A percentile compares a stretch with the other conserved stretches of the same genome.
Evolutionary conservation across 2,329 filamentous ascomycete species (phyloP).

Genomic region (Septoria linicola): DNA sequence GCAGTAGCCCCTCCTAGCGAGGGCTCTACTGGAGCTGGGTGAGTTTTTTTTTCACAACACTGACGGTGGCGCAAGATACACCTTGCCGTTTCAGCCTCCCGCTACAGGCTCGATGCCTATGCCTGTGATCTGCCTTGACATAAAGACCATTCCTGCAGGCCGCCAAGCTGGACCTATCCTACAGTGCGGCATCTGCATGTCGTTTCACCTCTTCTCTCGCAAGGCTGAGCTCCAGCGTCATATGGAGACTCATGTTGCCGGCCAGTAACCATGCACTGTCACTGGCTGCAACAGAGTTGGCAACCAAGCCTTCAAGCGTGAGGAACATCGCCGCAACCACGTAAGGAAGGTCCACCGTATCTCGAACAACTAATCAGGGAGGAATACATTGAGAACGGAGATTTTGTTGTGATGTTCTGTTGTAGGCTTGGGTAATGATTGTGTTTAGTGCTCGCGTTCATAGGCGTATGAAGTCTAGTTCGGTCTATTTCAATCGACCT

Average conservation of each 20-base stretch:
- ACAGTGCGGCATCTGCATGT: constrained; percentile 25
- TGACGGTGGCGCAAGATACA: background rate
- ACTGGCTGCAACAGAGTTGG: constrained; percentile 12
- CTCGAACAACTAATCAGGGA: too few relatives aligned
- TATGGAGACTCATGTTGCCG: constrained; percentile 22
- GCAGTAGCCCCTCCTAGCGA: background rate
- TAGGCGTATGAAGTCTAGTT: too few relatives aligned
- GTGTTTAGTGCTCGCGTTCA: too few relatives aligned
- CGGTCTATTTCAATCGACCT: too few relatives aligned
- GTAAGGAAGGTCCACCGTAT: constrained; percentile 16
- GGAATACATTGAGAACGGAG: too few relatives aligned
- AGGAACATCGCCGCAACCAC: constrained; percentile 17
- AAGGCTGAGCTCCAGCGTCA: constrained; percentile 29
- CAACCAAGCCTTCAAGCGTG: constrained; percentile 15
- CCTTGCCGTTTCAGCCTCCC: too few relatives aligned
- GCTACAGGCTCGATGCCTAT: background rate
- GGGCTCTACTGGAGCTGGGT: background rate
- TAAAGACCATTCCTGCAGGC: constrained; percentile 13
- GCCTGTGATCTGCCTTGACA: constrained; percentile 3
- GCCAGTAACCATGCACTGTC: constrained; percentile 17
- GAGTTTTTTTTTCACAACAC: background rate
- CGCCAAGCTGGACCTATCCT: constrained; percentile 10
- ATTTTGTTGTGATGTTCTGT: too few relatives aligned
- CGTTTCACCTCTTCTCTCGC: constrained; percentile 23
- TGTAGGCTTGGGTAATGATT: too few relatives aligned